Evolutionary conservation across 345 rosid genomes (phyloP).

Genomic region (Litchi chinensis): DNA sequence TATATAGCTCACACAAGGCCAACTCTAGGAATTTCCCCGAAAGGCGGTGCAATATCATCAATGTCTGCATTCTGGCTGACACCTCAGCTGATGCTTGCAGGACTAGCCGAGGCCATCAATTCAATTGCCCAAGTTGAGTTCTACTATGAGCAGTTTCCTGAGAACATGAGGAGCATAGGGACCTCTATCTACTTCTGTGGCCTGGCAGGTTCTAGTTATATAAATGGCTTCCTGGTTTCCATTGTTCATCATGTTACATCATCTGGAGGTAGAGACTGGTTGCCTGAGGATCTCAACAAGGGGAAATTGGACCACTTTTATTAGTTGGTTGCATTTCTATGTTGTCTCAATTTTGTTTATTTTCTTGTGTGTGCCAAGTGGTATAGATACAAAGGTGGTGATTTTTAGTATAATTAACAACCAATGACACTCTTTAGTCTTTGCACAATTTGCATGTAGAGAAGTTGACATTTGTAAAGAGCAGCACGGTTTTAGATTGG

Average conservation of each 20-base stretch:
- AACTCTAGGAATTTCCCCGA: constrained; percentile 41
- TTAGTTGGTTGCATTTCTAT: not conserved
- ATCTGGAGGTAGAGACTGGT: not conserved
- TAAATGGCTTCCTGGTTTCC: constrained; percentile 30
- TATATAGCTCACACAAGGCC: constrained; percentile 44
- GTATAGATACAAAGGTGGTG: constrained; percentile 8
- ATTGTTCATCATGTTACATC: constrained; percentile 9
- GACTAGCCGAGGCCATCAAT: constrained; percentile 48
- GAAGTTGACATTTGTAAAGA: no score
- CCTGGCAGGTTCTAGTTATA: constrained; percentile 35
- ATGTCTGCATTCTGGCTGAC: constrained; percentile 55
- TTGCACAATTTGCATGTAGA: not conserved
- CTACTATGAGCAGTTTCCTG: constrained; percentile 59
- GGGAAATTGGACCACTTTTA: constrained; percentile 1
- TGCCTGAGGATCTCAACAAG: constrained; percentile 5
- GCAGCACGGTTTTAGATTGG: no score
- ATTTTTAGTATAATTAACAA: not conserved
- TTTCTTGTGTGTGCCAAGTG: constrained; percentile 11
- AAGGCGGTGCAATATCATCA: constrained; percentile 49
- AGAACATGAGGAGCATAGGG: constrained; percentile 49
- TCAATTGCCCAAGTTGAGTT: constrained; percentile 45
- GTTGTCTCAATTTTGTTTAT: not conserved
- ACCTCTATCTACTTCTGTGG: constrained; percentile 29
- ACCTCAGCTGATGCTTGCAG: constrained; percentile 54
- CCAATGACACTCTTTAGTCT: not conserved